phyloP scores from a whole-genome alignment of 768 basidiomycete species.

The Mycena vulgaris region DNA sequence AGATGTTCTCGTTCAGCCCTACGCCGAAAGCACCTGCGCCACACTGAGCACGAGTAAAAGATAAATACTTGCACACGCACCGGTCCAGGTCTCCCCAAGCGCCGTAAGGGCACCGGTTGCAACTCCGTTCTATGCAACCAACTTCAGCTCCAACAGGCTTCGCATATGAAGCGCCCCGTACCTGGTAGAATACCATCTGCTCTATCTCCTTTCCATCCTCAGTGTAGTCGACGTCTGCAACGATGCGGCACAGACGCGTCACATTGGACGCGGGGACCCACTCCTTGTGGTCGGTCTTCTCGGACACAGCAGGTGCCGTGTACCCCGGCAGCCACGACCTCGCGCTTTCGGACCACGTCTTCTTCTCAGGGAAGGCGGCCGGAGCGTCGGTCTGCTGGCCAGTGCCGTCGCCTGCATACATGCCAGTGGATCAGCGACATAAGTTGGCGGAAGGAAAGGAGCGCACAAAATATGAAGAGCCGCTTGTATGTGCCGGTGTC shows the following conservation, averaged over 20 bases:
- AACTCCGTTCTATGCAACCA: neutral
- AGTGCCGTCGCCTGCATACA: neutral
- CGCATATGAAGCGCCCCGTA: neutral
- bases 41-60: neutral
- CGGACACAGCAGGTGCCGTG: too few relatives aligned
- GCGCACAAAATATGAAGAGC: too few relatives aligned
- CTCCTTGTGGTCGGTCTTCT: neutral
- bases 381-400: slow-evolving; percentile 5
- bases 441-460: neutral
- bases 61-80: too few relatives aligned
- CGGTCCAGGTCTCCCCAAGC: neutral
- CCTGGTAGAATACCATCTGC: neutral
- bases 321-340: too few relatives aligned
- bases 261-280: slow-evolving; percentile 3
- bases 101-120: neutral
- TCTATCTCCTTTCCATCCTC: neutral
- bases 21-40: neutral
- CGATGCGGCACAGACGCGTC: neutral
- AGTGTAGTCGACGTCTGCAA: neutral
- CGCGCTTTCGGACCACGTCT: too few relatives aligned
- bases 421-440: neutral
- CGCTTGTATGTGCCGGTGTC: too few relatives aligned
- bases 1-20: slow-evolving; percentile 2
- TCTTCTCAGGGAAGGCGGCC: neutral
- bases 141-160: neutral